Conservation (phyloP, 805 yeast species). For the Zygoascus biomembranicola region DNA sequence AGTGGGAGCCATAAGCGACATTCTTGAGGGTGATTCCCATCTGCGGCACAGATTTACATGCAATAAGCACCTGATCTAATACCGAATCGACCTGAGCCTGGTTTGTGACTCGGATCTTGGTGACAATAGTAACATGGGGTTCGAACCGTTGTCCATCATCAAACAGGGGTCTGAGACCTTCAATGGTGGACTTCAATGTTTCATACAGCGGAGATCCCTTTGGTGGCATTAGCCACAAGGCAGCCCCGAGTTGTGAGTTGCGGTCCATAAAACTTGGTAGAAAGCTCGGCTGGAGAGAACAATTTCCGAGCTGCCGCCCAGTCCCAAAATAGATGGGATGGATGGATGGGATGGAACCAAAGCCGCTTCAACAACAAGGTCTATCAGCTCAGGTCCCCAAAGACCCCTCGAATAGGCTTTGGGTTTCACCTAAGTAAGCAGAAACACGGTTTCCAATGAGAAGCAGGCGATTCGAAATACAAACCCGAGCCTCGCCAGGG, state of each 20-base stretch:
- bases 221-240: conserved; percentile 73
- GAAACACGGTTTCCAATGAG: no score
- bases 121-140: conserved; percentile 71
- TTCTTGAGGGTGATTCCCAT: conserved; percentile 35
- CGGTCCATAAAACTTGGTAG: not conserved
- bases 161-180: conserved; percentile 62
- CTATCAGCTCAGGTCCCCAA: no score
- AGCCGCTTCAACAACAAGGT: no score
- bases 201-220: conserved; percentile 46
- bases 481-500: no score
- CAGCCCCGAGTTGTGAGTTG: conserved; percentile 34
- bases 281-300: not conserved
- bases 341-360: no score
- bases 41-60: conserved; percentile 36
- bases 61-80: conserved; percentile 51
- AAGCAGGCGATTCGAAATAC: no score
- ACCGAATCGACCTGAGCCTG: conserved; percentile 52
- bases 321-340: no score
- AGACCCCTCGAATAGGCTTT: no score
- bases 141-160: conserved; percentile 61
- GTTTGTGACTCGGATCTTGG: conserved; percentile 44
- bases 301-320: not conserved
- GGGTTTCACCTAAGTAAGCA: no score
- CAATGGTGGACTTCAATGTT: conserved; percentile 48
- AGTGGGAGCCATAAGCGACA: conserved; percentile 41